A percentile compares a stretch with the other conserved stretches of the same genome.
Conservation (phyloP, 305 asterid genomes). For the Fraxinus ornus region DNA sequence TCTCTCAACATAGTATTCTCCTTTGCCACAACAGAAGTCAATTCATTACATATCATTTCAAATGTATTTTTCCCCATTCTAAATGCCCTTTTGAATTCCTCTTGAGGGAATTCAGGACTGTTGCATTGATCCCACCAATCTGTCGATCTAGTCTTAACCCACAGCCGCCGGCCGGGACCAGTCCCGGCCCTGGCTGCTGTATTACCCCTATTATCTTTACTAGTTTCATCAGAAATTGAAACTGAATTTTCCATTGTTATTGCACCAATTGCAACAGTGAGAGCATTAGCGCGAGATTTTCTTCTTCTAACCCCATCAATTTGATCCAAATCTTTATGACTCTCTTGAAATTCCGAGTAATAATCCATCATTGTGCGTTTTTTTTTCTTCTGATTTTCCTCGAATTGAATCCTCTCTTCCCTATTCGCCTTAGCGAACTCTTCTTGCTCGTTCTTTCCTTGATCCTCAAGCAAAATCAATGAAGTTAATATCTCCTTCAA, state of each 20-base stretch:
- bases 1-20: constrained; percentile 12
- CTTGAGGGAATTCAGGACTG: constrained; percentile 21
- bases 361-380: constrained; percentile 9
- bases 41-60: constrained; percentile 11
- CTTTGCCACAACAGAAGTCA: constrained; percentile 4
- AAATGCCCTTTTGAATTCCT: constrained; percentile 17
- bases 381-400: constrained; percentile 2
- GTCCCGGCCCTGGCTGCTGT: constrained; percentile 25
- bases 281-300: constrained; percentile 38
- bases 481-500: constrained; percentile 75
- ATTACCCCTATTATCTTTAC: neutral
- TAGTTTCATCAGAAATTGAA: constrained; percentile 3
- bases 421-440: neutral
- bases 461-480: constrained; percentile 35
- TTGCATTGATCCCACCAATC: constrained; percentile 23
- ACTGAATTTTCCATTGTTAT: constrained; percentile 31
- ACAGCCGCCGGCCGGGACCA: constrained; percentile 59
- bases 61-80: constrained; percentile 19
- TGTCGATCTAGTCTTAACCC: constrained; percentile 25
- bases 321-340: constrained; percentile 34
- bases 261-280: constrained; percentile 35
- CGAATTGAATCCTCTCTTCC: constrained; percentile 11
- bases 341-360: constrained; percentile 35
- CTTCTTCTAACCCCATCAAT: constrained; percentile 49
- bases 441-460: constrained; percentile 5